Conservation (phyloP, 2,329 filamentous ascomycete species). For the Colletotrichum sojae region DNA sequence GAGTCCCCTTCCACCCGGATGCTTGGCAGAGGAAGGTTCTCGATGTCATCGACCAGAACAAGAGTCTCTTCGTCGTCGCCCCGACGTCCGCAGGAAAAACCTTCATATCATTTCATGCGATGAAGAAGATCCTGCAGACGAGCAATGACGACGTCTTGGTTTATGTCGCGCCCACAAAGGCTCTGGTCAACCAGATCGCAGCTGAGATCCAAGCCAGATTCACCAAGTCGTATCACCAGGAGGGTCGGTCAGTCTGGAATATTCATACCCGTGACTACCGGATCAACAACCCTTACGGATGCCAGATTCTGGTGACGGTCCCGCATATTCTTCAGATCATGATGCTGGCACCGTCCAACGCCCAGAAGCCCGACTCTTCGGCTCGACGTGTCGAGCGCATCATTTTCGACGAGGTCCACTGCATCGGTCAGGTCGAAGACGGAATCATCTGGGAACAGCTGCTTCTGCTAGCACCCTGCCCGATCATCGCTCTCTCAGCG, state of each 20-base stretch:
- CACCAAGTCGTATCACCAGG: conserved; percentile 73
- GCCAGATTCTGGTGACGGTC: conserved; percentile 83
- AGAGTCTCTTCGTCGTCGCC: conserved; percentile 81
- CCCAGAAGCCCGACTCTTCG: conserved; percentile 70
- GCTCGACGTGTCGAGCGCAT: conserved; percentile 78
- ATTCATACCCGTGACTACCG: conserved; percentile 84
- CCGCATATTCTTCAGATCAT: conserved; percentile 86
- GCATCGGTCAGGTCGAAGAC: conserved; percentile 82
- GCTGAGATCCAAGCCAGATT: conserved; percentile 84
- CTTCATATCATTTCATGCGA: conserved; percentile 88
- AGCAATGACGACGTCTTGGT: conserved; percentile 80
- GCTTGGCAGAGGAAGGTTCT: conserved; percentile 82
- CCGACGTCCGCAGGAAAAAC: conserved; percentile 87
- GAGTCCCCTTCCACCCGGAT: conserved; percentile 81
- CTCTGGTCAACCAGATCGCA: conserved; percentile 86
- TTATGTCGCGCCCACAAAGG: conserved; percentile 86
- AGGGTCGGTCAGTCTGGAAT: conserved; percentile 80
- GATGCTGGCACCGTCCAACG: conserved; percentile 76
- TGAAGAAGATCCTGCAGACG: conserved; percentile 79
- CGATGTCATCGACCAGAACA: conserved; percentile 78
- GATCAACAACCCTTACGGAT: conserved; percentile 80
- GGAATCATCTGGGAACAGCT: conserved; percentile 77
- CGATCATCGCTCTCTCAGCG: conserved; percentile 84
- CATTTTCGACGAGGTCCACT: conserved; percentile 88
- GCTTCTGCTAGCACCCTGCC: conserved; percentile 80